Base-by-base conservation (phyloP, 805 yeast genomes). In the Cyberlindnera bimundalis region DNA sequence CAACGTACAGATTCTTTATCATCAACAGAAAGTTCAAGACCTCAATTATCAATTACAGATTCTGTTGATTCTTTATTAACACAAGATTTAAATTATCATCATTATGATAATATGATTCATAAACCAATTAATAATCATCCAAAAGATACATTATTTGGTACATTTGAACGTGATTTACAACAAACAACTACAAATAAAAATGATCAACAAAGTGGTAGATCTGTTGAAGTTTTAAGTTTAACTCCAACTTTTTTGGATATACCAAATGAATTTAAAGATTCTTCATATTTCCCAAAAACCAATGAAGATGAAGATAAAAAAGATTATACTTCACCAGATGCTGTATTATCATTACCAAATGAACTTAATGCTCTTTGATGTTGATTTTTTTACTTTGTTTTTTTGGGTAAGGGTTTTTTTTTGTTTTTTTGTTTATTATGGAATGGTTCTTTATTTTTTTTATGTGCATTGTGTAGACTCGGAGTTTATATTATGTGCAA, bases 191-290 rank as follows among this genome's bases (percentile, higher is more conserved):
- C 25, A 12, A 15, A 6, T 3, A 31, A 6, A 14, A 28, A 29
- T 10, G 33, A 33, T 9, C 29, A n/a, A n/a, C n/a, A 34, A 12
- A 31, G 42, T 13, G 20, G 25, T 13, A 14, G 36, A 11, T 40
- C 45, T 12, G 69, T 66, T 5, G 73, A 66, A 44, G 71, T 65
- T 5, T 40, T 66, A 12, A 64, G 71, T 1, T 39, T 67, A 32
- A 66, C 69, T 5, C 71, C 73, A 6, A 60, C 67, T 33, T 66
- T 66, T 38, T 58, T 64, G 60, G 73, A 67, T 45, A 34, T 47
- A 7, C 49, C 51, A 8, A 18, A 16, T 11, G 40, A 29, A 30
- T 36, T 29, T 17, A 35, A 35, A 16, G 38, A 35, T 14, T 7
- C n/a, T 8, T 33, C 31, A n/a, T 29, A 29, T 15, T 29, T 29